Base-by-base conservation (phyloP, 2,329 filamentous ascomycete species). In the Teratosphaeria destructans region DNA sequence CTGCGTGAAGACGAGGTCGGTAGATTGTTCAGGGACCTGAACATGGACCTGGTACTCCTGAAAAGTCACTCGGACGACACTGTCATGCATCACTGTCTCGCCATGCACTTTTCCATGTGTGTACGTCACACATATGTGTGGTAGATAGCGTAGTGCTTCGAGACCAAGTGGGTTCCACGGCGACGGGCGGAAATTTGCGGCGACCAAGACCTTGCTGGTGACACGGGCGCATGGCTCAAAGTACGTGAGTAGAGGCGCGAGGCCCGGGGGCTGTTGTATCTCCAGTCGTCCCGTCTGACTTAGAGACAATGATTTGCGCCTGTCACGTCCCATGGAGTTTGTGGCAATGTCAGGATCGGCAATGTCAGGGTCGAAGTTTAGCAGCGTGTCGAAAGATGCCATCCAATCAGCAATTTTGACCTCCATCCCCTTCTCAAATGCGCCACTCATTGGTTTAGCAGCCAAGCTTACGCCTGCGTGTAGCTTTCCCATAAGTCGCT, bases 1-100 rank as follows among this genome's bases (percentile, higher is more conserved):
- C n/a, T 63, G 58, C 10, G 54, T 55, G 52, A 70, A 67, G 2
- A 55, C 49, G 16, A 70, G n/a, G 54, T 71, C 69, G 11, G 62
- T 59, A 7, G 64, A 43, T 8, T 64, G 52, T 11, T 58, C 55
- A 29, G 67, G 67, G 11, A 68, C 54, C 11, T 64, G 58, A 11
- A 68, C 59, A 19, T 59, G 52, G 6, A 66, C 11, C 26, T 55
- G 53, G n/a, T 58, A 55, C 23, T 43, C 27, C 16, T 47, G 16
- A 8, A 55, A 47, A 8, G 26, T 23, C 3, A 62, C 26, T n/a
- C 55, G 39, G 26, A 23, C 27, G 11, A 58, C 26, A 7, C 29
- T 54, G 26, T 29, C 19, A 14, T 37, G 1, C 3, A n/a, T 16
- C 26, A 34, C 35, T n/a, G 26, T 37, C n/a, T 14, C 27, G 12